phyloP scores from a whole-genome alignment of 805 yeast species.

The Cyberlindnera sargentensis region DNA sequence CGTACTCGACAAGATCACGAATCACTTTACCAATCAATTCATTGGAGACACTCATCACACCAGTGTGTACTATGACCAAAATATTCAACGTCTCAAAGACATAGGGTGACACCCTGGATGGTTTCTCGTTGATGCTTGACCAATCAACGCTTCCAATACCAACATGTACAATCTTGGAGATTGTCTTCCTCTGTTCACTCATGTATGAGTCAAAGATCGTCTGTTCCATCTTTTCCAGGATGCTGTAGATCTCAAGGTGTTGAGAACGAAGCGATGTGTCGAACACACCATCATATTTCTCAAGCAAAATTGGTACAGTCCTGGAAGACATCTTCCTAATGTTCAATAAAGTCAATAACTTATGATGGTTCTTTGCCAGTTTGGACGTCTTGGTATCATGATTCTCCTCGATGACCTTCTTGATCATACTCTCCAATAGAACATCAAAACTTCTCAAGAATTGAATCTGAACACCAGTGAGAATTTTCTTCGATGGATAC shows the following conservation, averaged over 20 bases:
- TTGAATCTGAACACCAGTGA: slow-evolving; percentile 34
- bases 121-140: slow-evolving; percentile 29
- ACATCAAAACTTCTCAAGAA: slow-evolving; percentile 39
- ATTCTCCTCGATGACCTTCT: slow-evolving; percentile 34
- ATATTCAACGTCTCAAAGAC: slow-evolving; percentile 42
- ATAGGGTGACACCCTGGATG: slow-evolving; percentile 37
- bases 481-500: slow-evolving; percentile 29
- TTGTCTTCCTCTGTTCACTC: slow-evolving; percentile 37
- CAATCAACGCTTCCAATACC: slow-evolving; percentile 38
- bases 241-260: slow-evolving; percentile 36
- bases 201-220: slow-evolving; percentile 49
- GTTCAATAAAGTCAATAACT: slow-evolving; percentile 48
- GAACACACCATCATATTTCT: slow-evolving; percentile 44
- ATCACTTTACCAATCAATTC: slow-evolving; percentile 38
- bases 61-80: slow-evolving; percentile 45
- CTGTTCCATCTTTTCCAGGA: slow-evolving; percentile 42
- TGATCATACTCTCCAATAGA: slow-evolving; percentile 35
- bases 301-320: slow-evolving; percentile 42
- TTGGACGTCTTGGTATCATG: slow-evolving; percentile 14
- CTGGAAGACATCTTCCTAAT: slow-evolving; percentile 38
- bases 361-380: slow-evolving; percentile 34
- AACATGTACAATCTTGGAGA: slow-evolving; percentile 31
- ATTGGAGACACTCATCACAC: slow-evolving; percentile 41
- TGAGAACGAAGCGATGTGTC: slow-evolving; percentile 37
- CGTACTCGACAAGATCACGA: slow-evolving; percentile 37